Evolutionary conservation across 176 grass and related monocot genomes (phyloP).

Genomic region (Oryza coarctata): DNA sequence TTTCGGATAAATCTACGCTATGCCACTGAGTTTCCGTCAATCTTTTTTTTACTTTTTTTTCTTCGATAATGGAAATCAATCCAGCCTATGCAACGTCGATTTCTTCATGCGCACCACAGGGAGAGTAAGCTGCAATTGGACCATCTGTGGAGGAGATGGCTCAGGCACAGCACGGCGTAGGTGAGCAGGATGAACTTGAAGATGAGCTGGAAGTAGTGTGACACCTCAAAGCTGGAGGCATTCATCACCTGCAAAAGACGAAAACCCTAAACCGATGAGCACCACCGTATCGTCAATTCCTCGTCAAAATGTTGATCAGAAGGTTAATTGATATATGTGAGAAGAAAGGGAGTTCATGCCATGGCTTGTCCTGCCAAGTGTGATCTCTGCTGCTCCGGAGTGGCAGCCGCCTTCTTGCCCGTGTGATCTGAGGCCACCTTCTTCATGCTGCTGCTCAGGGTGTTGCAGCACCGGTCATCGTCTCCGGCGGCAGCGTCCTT

Average conservation of each 20-base stretch:
- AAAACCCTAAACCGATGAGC: not conserved
- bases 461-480: slow-evolving; percentile 2
- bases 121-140: slow-evolving; percentile 37
- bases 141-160: slow-evolving; percentile 52
- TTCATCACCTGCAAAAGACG: slow-evolving; percentile 41
- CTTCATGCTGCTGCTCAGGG: slow-evolving; percentile 1
- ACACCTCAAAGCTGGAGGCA: slow-evolving; percentile 39
- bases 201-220: slow-evolving; percentile 57
- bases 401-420: slow-evolving; percentile 25
- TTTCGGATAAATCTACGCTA: not conserved
- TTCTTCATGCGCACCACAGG: slow-evolving; percentile 32
- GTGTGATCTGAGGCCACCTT: slow-evolving; percentile 25
- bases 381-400: slow-evolving; percentile 37
- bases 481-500: not conserved
- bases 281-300: no score
- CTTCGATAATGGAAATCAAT: not conserved
- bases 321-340: not conserved
- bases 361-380: slow-evolving; percentile 52
- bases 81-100: not conserved
- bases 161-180: slow-evolving; percentile 57
- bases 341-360: slow-evolving; percentile 28
- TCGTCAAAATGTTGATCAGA: not conserved
- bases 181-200: slow-evolving; percentile 63
- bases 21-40: not conserved
- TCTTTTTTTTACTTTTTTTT: not conserved